These are phyloP conservation scores for Emericellopsis cladophorae DNA, from an alignment of 2,329 filamentous ascomycete genomes.

Conservation along the genomic window DNA sequence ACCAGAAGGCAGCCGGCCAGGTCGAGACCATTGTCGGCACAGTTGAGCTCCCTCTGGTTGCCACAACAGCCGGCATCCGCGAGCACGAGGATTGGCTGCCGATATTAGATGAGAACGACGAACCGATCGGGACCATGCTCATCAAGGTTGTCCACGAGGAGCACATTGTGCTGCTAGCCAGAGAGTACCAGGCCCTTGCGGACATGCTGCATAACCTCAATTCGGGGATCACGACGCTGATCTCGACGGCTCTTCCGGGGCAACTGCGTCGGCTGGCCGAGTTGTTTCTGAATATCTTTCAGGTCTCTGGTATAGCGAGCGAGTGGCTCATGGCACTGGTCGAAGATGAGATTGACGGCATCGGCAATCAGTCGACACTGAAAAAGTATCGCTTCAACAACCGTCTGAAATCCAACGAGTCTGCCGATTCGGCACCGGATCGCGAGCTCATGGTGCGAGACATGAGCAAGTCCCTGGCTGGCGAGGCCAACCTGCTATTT, in stretches of 20 bases:
- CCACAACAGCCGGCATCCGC: slow-evolving; percentile 56
- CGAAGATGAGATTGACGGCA: slow-evolving; percentile 93
- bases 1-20: slow-evolving; percentile 23
- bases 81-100: slow-evolving; percentile 84
- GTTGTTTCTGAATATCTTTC: slow-evolving; percentile 84
- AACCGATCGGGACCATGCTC: slow-evolving; percentile 70
- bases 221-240: slow-evolving; percentile 71
- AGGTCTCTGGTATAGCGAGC: slow-evolving; percentile 70
- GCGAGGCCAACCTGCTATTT: slow-evolving; percentile 90
- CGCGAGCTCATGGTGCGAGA: slow-evolving; percentile 63
- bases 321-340: slow-evolving; percentile 91
- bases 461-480: slow-evolving; percentile 64
- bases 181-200: slow-evolving; percentile 74
- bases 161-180: slow-evolving; percentile 73
- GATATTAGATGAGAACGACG: slow-evolving; percentile 63
- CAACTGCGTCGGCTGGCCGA: slow-evolving; percentile 74
- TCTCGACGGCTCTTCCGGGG: slow-evolving; percentile 65
- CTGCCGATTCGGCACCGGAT: slow-evolving; percentile 47
- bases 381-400: slow-evolving; percentile 62
- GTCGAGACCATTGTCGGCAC: slow-evolving; percentile 49
- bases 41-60: slow-evolving; percentile 72
- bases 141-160: slow-evolving; percentile 78
- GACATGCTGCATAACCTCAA: slow-evolving; percentile 77
- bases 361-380: slow-evolving; percentile 62
- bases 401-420: slow-evolving; percentile 60